A percentile compares a stretch with the other conserved stretches of the same genome.
These are phyloP conservation scores for Paracoccidioides lutzii DNA, from an alignment of 2,329 filamentous ascomycete species.

Conservation along the genomic window DNA sequence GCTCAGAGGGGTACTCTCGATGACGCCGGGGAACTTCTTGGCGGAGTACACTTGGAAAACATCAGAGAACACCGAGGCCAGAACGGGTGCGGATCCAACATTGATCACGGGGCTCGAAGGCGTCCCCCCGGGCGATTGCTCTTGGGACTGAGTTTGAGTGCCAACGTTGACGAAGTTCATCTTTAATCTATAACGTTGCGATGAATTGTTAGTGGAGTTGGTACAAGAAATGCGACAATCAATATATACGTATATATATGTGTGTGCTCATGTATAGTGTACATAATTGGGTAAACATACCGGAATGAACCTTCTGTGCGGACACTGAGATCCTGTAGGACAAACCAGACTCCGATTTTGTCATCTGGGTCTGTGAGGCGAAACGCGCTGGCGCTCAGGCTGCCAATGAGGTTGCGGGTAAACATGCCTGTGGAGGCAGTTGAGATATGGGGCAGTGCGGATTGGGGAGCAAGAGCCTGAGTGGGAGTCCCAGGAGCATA, in stretches of 20 bases:
- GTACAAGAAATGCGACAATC: no score
- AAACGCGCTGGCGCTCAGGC: constrained; percentile 77
- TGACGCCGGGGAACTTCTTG: constrained; percentile 96
- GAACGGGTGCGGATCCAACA: constrained; percentile 62
- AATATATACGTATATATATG: no score
- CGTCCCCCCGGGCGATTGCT: constrained; percentile 15
- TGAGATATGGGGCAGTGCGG: constrained; percentile 17
- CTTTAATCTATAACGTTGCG: constrained; percentile 38
- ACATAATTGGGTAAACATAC: constrained; percentile 36
- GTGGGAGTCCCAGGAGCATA: background rate
- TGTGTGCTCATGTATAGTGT: no score
- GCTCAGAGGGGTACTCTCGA: constrained; percentile 81
- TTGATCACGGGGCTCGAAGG: constrained; percentile 44
- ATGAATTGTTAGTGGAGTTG: background rate
- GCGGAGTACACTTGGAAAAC: constrained; percentile 89
- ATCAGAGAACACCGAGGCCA: constrained; percentile 77
- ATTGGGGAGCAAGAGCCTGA: constrained; percentile 7
- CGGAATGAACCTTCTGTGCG: constrained; percentile 83
- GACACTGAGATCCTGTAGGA: constrained; percentile 88
- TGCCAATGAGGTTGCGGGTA: constrained; percentile 88
- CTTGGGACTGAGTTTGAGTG: constrained; percentile 19
- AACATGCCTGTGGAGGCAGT: constrained; percentile 62
- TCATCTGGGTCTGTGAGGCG: constrained; percentile 65
- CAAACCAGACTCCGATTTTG: constrained; percentile 88
- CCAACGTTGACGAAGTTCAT: constrained; percentile 76